Base-by-base conservation (phyloP, 1,284 basidiomycete species). In the Rhizoctonia solani region DNA sequence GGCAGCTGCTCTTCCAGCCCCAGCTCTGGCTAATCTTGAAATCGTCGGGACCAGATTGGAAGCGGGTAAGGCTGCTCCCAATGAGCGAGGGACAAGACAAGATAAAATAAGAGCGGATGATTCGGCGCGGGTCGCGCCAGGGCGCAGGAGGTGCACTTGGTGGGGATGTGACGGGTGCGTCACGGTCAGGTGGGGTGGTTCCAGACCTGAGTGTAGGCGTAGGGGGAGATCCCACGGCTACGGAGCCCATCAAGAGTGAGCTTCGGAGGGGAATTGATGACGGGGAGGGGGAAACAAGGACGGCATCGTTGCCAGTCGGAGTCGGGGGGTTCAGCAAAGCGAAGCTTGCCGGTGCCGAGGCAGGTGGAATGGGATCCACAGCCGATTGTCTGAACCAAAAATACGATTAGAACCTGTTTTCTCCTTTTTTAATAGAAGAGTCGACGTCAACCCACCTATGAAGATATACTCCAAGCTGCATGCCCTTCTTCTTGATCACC, bases 391-490 rank as follows among this genome's bases (percentile, higher is more conserved):
- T 61, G 46, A 6, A 23, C n/a, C n/a, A n/a, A n/a, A n/a, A n/a
- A 32, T 14, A n/a, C 14, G 2, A 42, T 58, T 27, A 58, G 55
- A 19, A 9, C 44, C n/a, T n/a, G 14, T 5, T 54, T 2, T 9
- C 25, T n/a, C n/a, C n/a, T n/a, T n/a, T n/a, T n/a, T n/a, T n/a
- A n/a, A n/a, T n/a, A n/a, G 55, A 32, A n/a, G 21, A 41, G 25
- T 4, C 13, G 27, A 11, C 30, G 14, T n/a, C 14, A 50, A 25
- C 58, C 25, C 11, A 39, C 58, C 58, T 83, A 74, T 95, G 93
- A 1, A 98, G 82, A 73, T 97, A 98, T 54, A 97, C 87, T 1
- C 95, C 94, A 0, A 97, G 81, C 75, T 97, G 93, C 1, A 85
- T 72, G 73, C 84, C 82, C 72, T 87, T 89, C 79, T 88, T 89